These are phyloP conservation scores for Fusarium nurragi DNA, from an alignment of 2,329 filamentous ascomycete species.

Conservation along the genomic window DNA sequence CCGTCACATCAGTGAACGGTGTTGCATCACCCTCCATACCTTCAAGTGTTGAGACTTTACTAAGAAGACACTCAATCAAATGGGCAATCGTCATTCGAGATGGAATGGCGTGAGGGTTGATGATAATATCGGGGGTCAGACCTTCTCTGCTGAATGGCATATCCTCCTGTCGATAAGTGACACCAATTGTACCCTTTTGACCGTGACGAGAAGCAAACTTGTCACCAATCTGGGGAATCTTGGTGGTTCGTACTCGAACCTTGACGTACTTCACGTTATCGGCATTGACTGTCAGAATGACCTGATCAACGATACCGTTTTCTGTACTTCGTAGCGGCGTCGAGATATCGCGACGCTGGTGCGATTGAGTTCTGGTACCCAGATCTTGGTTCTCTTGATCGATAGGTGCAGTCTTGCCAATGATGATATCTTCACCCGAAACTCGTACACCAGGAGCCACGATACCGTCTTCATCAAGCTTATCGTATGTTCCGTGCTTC, in stretches of 20 bases:
- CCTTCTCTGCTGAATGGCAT: slow-evolving; percentile 98
- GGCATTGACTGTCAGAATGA: slow-evolving; percentile 91
- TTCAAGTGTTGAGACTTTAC: slow-evolving; percentile 92
- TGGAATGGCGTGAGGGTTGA: slow-evolving; percentile 99
- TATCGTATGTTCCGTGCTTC: slow-evolving; percentile 96
- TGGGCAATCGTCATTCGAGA: slow-evolving; percentile 99
- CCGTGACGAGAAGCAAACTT: slow-evolving; percentile 99
- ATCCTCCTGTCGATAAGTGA: slow-evolving; percentile 96
- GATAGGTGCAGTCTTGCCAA: slow-evolving; percentile 97
- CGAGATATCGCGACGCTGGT: slow-evolving; percentile 94
- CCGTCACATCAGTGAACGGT: slow-evolving; percentile 96
- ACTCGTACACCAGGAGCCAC: slow-evolving; percentile 94
- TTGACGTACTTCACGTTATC: slow-evolving; percentile 97
- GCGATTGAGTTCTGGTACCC: slow-evolving; percentile 87
- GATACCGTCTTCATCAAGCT: slow-evolving; percentile 95
- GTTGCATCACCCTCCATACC: slow-evolving; percentile 97
- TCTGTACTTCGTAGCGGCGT: slow-evolving; percentile 95
- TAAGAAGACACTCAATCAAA: slow-evolving; percentile 98
- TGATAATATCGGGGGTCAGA: slow-evolving; percentile 93
- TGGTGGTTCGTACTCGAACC: slow-evolving; percentile 95
- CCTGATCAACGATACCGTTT: slow-evolving; percentile 94
- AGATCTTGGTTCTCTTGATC: slow-evolving; percentile 92
- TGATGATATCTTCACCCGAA: slow-evolving; percentile 98
- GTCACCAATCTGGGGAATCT: slow-evolving; percentile 98
- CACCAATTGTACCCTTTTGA: slow-evolving; percentile 98